These are phyloP conservation scores for Aspergillus nanangensis DNA, from an alignment of 495 filamentous ascomycete species.

Conservation along the genomic window DNA sequence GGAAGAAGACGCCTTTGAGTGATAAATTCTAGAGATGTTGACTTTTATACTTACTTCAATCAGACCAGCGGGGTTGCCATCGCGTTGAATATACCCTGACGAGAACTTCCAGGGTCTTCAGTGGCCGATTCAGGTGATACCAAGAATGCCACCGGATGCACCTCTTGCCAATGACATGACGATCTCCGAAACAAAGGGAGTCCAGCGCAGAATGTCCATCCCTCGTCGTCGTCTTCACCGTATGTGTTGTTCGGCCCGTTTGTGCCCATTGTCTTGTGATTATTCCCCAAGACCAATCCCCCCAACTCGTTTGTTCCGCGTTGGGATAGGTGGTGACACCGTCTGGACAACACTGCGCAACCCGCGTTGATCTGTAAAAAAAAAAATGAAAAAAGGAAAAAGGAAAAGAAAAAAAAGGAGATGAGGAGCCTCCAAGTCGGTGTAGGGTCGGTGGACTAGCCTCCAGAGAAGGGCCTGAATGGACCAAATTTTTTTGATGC, in stretches of 20 bases:
- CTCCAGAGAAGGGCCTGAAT: too few species aligned
- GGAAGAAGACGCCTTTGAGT: too few species aligned
- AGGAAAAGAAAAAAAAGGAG: too few species aligned
- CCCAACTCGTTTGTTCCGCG: constrained; percentile 14
- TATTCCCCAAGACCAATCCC: constrained; percentile 11
- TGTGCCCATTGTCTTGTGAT: constrained; percentile 20
- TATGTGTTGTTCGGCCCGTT: constrained; percentile 15
- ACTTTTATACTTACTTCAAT: background rate
- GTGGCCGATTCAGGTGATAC: constrained; percentile 13
- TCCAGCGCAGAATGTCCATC: constrained; percentile 4
- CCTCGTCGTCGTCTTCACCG: constrained; percentile 11
- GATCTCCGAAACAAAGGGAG: constrained; percentile 5
- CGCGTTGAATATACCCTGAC: constrained; percentile 3
- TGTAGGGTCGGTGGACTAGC: background rate
- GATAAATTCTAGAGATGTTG: background rate
- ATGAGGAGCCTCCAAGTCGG: background rate
- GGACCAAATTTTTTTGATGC: too few species aligned
- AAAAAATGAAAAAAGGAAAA: too few species aligned
- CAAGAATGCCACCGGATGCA: constrained; percentile 13
- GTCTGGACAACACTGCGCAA: constrained; percentile 15
- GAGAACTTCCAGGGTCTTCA: background rate
- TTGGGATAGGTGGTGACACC: constrained; percentile 20
- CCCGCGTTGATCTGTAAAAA: constrained; percentile 17
- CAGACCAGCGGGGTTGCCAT: background rate
- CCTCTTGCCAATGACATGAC: constrained; percentile 11